phyloP scores from a whole-genome alignment of 139 green algal genomes.

The Pleodorina starrii region DNA sequence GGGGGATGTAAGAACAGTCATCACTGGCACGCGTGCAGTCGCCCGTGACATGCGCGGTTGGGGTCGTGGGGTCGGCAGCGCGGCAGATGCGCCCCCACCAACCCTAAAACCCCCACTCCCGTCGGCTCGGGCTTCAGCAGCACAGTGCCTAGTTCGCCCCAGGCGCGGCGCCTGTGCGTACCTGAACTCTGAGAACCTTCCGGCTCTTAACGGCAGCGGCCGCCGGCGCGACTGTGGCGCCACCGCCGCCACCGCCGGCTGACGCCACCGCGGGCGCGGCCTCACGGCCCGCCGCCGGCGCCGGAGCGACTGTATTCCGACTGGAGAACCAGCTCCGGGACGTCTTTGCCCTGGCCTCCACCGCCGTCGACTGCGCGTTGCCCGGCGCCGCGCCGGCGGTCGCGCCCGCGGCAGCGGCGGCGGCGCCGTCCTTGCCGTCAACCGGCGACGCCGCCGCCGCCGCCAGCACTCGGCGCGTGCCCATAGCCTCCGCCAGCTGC shows the following conservation, averaged over 20 bases:
- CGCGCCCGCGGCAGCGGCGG: background rate
- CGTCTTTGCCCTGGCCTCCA: background rate
- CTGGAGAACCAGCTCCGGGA: background rate
- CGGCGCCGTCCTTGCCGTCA: background rate
- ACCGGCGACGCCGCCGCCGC: background rate
- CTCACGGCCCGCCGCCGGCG: background rate
- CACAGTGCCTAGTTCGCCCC: too few relatives aligned
- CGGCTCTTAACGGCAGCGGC: background rate
- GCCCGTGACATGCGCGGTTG: too few relatives aligned
- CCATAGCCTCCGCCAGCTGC: conserved; percentile 41
- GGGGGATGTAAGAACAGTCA: too few relatives aligned
- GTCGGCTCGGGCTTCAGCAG: too few relatives aligned
- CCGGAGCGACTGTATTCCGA: background rate
- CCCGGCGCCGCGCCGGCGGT: background rate
- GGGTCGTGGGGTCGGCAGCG: too few relatives aligned
- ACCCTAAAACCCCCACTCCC: too few relatives aligned
- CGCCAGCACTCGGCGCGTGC: background rate
- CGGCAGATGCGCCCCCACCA: too few relatives aligned
- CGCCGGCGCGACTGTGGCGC: background rate
- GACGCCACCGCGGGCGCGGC: too few relatives aligned
- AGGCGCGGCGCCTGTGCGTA: too few relatives aligned
- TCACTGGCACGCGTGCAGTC: too few relatives aligned
- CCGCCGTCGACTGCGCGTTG: background rate
- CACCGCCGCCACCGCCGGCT: background rate
- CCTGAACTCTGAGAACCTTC: background rate